Conservation (phyloP, 371 early-diverging fungal species). For the Mucor lusitanicus region DNA sequence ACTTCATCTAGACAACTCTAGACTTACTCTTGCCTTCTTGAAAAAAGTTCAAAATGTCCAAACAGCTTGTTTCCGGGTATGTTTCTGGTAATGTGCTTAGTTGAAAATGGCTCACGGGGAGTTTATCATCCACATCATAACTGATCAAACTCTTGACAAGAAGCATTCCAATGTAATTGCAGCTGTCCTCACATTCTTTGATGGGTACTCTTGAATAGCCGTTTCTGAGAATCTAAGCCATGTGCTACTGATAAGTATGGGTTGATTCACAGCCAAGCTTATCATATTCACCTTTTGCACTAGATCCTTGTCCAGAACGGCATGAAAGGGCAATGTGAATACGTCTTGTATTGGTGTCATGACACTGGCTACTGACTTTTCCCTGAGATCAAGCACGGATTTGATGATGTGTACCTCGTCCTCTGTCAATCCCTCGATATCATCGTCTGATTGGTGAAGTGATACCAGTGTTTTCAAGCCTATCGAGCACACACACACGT, state of each 20-base stretch:
- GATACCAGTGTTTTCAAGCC: conserved; percentile 89
- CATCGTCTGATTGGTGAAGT: conserved; percentile 70
- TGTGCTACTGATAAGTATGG: background rate
- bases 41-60: conserved; percentile 92
- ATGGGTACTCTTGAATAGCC: conserved; percentile 95
- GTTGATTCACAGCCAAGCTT: background rate
- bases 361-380: conserved; percentile 78
- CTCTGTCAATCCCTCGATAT: conserved; percentile 77
- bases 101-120: conserved; percentile 66
- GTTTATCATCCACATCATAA: conserved; percentile 80
- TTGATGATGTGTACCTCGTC: conserved; percentile 93
- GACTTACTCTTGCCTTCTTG: conserved; percentile 82
- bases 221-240: conserved; percentile 48
- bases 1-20: background rate
- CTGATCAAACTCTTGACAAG: conserved; percentile 85
- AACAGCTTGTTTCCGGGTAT: conserved; percentile 70
- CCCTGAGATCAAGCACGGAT: conserved; percentile 88
- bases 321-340: conserved; percentile 73
- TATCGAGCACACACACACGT: background rate
- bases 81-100: conserved; percentile 79
- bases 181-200: conserved; percentile 52
- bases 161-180: conserved; percentile 86
- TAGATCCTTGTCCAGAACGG: conserved; percentile 63
- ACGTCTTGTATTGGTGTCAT: conserved; percentile 92
- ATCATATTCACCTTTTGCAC: conserved; percentile 62